Evolutionary conservation across 2,329 filamentous ascomycete genomes (phyloP), one percentile per base, ranked within the genome.

Genomic region (Ceratocystis cacaofunesta): DNA sequence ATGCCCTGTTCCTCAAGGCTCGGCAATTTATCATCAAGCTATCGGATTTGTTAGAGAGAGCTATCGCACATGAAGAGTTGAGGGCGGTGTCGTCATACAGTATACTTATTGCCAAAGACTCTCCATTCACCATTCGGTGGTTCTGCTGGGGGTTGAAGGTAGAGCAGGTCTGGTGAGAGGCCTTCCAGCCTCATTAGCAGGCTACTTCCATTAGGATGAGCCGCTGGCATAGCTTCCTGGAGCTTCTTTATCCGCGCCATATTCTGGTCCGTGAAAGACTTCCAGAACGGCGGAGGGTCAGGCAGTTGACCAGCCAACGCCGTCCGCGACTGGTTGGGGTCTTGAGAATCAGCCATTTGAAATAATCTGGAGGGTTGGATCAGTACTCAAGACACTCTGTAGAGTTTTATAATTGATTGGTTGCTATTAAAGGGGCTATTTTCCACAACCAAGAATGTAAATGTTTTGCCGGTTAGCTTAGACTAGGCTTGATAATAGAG

Each of bases 281-380:
- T 86, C 85, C 89, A 97, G 77, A 96, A 95, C 0, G 87, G 86
- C 30, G 94, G 94, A 30, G 94, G 94, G 63, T 88, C 84, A 28
- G 94, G 92, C 73, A 91, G 96, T 50, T 86, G 84, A 28, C 87
- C 84, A 30, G 85, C 80, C 70, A 81, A 75, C 60, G 78, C 77
- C 52, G 70, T 70, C 69, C 73, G 71, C 7, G 75, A 76, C 64
- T 77, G 76, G 44, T 75, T 74, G 8, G 76, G 72, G 66, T 75
- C 77, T 67, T 79, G 78, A 6, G 48, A 32, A 63, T 77, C 85
- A 66, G 83, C 84, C 86, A 89, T 90, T 55, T 64, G 15, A 36
- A 17, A 6, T 7, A 19, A 28, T 19, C 6, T 17, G n/a, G 12
- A 28, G 25, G 8, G 8, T 30, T 22, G 4, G 15, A 46, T 8